phyloP scores from a whole-genome alignment of 192 early-diverging fungal species.

The Gonapodya prolifera region DNA sequence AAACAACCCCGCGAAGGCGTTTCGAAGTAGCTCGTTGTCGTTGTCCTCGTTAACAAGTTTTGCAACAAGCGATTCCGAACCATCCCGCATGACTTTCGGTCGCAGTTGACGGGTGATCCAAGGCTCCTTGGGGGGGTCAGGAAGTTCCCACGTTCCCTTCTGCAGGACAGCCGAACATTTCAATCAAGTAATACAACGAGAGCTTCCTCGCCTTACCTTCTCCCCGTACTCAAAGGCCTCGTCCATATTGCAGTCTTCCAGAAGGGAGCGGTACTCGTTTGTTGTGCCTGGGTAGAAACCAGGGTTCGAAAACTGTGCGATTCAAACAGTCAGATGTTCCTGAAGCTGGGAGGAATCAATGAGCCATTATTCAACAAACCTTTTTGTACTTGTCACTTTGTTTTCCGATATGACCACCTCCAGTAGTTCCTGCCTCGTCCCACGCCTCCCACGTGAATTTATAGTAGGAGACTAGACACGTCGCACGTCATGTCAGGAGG shows the following conservation, averaged over 20 bases:
- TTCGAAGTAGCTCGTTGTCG: not conserved
- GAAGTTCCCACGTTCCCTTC: not conserved
- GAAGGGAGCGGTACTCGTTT: not conserved
- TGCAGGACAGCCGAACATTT: no score
- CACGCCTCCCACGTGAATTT: not conserved
- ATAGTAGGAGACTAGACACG: not conserved
- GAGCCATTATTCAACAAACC: no score
- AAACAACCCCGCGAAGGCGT: not conserved
- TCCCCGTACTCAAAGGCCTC: not conserved
- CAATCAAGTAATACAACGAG: no score
- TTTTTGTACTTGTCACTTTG: not conserved
- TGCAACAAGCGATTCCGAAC: not conserved
- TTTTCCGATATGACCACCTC: not conserved
- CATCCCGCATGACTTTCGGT: not conserved
- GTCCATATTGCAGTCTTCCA: not conserved
- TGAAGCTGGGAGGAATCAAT: no score
- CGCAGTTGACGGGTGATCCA: not conserved
- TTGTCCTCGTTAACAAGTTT: not conserved
- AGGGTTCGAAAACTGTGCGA: conserved; percentile 1
- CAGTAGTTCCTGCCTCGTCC: not conserved
- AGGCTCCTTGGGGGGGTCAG: not conserved
- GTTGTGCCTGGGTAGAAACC: not conserved
- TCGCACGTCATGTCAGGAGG: no score
- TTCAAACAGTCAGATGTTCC: no score
- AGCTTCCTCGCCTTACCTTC: no score